These are phyloP conservation scores for Carnegiea gigantea DNA, from an alignment of 179 eudicot species.

Conservation along the genomic window DNA sequence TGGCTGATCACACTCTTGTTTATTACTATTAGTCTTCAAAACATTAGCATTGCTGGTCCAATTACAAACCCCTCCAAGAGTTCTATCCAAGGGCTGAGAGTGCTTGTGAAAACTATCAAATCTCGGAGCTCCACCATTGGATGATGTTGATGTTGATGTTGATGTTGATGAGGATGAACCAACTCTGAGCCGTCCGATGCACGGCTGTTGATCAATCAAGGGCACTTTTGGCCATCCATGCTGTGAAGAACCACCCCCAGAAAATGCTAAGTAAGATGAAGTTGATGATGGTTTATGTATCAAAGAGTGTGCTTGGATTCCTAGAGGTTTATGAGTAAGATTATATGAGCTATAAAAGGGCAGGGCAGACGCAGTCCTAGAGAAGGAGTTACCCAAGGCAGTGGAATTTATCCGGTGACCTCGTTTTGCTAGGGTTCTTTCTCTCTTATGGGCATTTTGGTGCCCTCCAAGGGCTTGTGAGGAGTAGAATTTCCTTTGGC, in stretches of 20 bases:
- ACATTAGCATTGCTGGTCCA: slow-evolving; percentile 27
- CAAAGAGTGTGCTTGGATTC: slow-evolving; percentile 37
- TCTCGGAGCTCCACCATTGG: slow-evolving; percentile 23
- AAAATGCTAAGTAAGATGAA: slow-evolving; percentile 18
- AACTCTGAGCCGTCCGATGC: slow-evolving; percentile 24
- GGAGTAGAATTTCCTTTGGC: slow-evolving; percentile 38
- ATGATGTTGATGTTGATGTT: slow-evolving; percentile 21
- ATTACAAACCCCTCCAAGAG: slow-evolving; percentile 20
- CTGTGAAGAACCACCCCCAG: slow-evolving; percentile 11
- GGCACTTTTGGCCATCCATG: slow-evolving; percentile 25
- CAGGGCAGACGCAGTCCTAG: slow-evolving; percentile 18
- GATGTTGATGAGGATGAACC: slow-evolving; percentile 22
- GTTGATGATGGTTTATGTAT: slow-evolving; percentile 31
- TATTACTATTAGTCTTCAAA: slow-evolving; percentile 19
- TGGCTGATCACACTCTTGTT: slow-evolving; percentile 30
- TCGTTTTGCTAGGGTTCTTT: slow-evolving; percentile 36
- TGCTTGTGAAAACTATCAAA: slow-evolving; percentile 27
- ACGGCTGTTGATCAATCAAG: slow-evolving; percentile 30
- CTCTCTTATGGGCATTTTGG: slow-evolving; percentile 40
- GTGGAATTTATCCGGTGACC: slow-evolving; percentile 21
- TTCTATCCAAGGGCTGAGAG: slow-evolving; percentile 31
- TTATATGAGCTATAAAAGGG: slow-evolving; percentile 29
- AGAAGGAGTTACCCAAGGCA: slow-evolving; percentile 17
- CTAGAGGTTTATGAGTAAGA: slow-evolving; percentile 21
- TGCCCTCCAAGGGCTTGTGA: slow-evolving; percentile 43